Evolutionary conservation across 495 filamentous ascomycete genomes (phyloP).

Genomic region (Xylaria palmicola): DNA sequence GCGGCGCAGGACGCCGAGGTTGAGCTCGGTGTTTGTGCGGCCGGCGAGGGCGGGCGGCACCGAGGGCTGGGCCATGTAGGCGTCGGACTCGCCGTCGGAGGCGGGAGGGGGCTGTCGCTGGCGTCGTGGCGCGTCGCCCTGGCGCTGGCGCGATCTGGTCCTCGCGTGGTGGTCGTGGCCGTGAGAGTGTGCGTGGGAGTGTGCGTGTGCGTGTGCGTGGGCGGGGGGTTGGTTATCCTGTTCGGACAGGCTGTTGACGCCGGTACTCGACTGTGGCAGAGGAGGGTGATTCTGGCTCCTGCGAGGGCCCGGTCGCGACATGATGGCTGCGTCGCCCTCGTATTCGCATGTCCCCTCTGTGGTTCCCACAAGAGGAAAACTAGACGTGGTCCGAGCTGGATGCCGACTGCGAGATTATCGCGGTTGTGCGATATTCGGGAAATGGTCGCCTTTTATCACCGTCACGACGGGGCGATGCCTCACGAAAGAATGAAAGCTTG

Average conservation of each 20-base stretch:
- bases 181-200: neutral
- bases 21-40: slow-evolving; percentile 76
- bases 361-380: too few species aligned
- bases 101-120: slow-evolving; percentile 19
- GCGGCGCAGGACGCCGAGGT: slow-evolving; percentile 73
- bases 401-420: too few species aligned
- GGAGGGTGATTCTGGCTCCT: slow-evolving; percentile 19
- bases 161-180: slow-evolving; percentile 20
- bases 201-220: neutral
- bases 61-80: slow-evolving; percentile 37
- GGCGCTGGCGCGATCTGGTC: slow-evolving; percentile 24
- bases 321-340: slow-evolving; percentile 8
- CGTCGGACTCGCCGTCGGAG: slow-evolving; percentile 78
- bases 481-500: too few species aligned
- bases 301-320: slow-evolving; percentile 28
- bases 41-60: slow-evolving; percentile 40
- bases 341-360: too few species aligned
- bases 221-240: slow-evolving; percentile 21
- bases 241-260: slow-evolving; percentile 32
- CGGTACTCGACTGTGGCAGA: slow-evolving; percentile 14
- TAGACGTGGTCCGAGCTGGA: too few species aligned
- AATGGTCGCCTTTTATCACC: too few species aligned
- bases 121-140: neutral
- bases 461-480: too few species aligned
- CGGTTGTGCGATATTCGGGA: too few species aligned